Conservation (phyloP, 441 rosid species). For the Isatis lusitanica region DNA sequence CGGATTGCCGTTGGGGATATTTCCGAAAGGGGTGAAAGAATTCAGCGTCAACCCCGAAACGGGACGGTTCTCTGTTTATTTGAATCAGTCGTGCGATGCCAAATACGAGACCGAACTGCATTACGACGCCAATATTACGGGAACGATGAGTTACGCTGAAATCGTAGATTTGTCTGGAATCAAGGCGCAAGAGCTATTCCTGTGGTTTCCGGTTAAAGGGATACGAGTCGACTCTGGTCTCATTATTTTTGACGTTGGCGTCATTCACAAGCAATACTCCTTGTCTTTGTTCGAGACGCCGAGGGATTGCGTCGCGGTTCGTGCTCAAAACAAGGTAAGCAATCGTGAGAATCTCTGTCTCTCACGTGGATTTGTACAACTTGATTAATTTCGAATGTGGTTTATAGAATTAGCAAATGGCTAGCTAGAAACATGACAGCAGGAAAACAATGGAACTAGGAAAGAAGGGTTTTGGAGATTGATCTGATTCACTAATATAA, state of each 20-base stretch:
- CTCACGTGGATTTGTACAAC: not conserved
- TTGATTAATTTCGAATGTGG: not conserved
- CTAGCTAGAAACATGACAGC: not conserved
- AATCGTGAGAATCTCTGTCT: not conserved
- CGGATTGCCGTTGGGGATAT: slow-evolving; percentile 82
- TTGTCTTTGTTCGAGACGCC: slow-evolving; percentile 86
- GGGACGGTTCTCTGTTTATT: slow-evolving; percentile 67
- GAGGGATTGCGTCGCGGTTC: slow-evolving; percentile 61
- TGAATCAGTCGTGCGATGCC: slow-evolving; percentile 79
- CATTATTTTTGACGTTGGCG: slow-evolving; percentile 92
- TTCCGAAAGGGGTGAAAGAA: slow-evolving; percentile 72
- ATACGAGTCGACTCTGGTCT: slow-evolving; percentile 93
- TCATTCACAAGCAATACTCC: slow-evolving; percentile 73
- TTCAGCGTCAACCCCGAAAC: slow-evolving; percentile 46
- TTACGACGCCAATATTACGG: slow-evolving; percentile 72
- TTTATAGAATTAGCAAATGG: not conserved
- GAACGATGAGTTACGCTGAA: slow-evolving; percentile 62
- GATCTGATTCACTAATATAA: not conserved
- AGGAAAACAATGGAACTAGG: not conserved
- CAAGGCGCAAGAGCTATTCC: slow-evolving; percentile 72
- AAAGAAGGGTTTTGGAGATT: not conserved
- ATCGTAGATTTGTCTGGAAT: slow-evolving; percentile 67
- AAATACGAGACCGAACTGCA: slow-evolving; percentile 84
- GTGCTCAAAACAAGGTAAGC: slow-evolving; percentile 12
- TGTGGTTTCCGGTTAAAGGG: slow-evolving; percentile 88